Base-by-base conservation (phyloP, 2,329 filamentous ascomycete species). In the Teratosphaeria nubilosa region DNA sequence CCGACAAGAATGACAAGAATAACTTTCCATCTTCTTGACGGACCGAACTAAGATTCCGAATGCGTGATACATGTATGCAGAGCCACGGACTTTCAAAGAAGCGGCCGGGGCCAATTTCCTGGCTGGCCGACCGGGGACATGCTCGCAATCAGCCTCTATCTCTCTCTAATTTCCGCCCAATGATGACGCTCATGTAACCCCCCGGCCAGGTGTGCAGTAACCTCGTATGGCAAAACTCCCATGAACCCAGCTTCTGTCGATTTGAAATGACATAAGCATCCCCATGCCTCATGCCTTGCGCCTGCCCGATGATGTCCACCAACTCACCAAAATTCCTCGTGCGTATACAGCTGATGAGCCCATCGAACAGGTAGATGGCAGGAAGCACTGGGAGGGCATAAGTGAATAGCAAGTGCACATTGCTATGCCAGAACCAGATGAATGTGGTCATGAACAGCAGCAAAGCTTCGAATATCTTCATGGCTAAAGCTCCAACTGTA, bases 271-370 rank as follows among this genome's bases (percentile, higher is more conserved):
- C n/a, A 7, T 5, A 37, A 20, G 31, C 27, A 10, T 24, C 24
- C 30, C 48, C 32, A 31, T 16, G 75, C 78, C 11, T 80, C 82
- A 3, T 74, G 2, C 75, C 57, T 37, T 64, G 57, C 22, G 61
- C 62, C 25, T 58, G 62, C 31, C 79, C 76, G 62, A 90, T 70
- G 63, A 91, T 69, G 0, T 68, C 68, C 68, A 85, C 75, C 5
- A 89, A 80, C 72, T 91, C 88, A 14, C 80, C 78, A 0, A 84
- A 78, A 3, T 82, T 87, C 57, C 87, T 79, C 6, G 86, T 88
- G 51, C 88, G 76, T 63, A 90, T 68, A 45, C 81, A 82, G 10
- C 85, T 88, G 53, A 90, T 78, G 58, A 82, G 75, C 2, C 87
- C 87, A 70, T 91, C 88, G 65, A 86, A 86, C 0, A 83, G 78